Evolutionary conservation across 768 basidiomycete genomes (phyloP), one percentile per base, ranked within the genome.

Genomic region (Lentinula guzmanii): DNA sequence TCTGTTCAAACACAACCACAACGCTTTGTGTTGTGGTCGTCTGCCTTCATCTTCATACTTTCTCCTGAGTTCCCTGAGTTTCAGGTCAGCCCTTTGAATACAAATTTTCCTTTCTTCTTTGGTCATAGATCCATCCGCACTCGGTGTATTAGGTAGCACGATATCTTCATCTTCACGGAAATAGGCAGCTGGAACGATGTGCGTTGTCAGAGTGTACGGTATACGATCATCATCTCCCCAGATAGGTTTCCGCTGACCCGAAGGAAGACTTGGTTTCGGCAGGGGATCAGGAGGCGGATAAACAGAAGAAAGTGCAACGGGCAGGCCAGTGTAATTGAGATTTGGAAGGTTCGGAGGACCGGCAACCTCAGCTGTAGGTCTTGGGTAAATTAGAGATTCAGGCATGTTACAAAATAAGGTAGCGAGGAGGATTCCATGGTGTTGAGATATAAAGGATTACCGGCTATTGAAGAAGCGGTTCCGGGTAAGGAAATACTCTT

Each of bases 1-100:
- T 45, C 91, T 82, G 67, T 94, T 91, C 37, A 86, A 69, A 56
- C 82, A 86, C 56, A 82, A 86, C 89, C 90, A 92, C 57, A 93
- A 70, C 4, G 82, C 68, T 58, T 70, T 60, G n/a, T 51, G 37
- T n/a, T 60, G 59, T 15, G 43, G 33, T 37, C 33, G 37, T 11
- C 51, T 28, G 31, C 18, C 37, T 16, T 37, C 34, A 18, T 60
- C 33, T 35, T 51, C 48, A 54, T 74, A 72, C 10, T 69, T 68
- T 39, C 70, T 72, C 53, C 75, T 73, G 43, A 75, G 39, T 16
- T 70, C 67, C 39, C 70, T 55, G 24, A 80, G 62, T 52, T 67
- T 63, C 35, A 62, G 60, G 3, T 64, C 59, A 0, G 72, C 67
- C 58, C 71, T 64, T 28, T 66, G 43, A 11, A 75, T 66, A 6